These are phyloP conservation scores for Aspergillus eucalypticola DNA, from an alignment of 2,329 filamentous ascomycete genomes.

Conservation along the genomic window DNA sequence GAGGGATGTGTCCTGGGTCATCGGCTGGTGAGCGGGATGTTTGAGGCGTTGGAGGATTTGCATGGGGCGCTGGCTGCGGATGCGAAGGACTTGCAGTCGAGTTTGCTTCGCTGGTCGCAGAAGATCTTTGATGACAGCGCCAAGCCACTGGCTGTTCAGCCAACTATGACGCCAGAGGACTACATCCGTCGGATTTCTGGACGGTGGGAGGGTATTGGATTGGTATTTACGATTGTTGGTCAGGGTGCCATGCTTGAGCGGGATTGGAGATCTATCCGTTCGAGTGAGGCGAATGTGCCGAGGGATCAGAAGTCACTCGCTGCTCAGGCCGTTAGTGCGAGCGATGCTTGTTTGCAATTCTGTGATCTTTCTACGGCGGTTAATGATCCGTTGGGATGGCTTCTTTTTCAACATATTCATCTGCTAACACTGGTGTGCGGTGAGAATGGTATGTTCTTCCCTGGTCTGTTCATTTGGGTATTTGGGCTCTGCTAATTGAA, in stretches of 20 bases:
- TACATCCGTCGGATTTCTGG: conserved; percentile 18
- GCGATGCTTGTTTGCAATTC: conserved; percentile 33
- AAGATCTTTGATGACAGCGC: conserved; percentile 24
- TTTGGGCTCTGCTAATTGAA: background rate
- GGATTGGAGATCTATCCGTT: conserved; percentile 7
- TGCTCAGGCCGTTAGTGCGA: conserved; percentile 20
- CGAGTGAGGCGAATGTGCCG: conserved; percentile 8
- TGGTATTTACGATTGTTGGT: conserved; percentile 25
- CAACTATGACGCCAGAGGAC: conserved; percentile 22
- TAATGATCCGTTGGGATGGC: conserved; percentile 32
- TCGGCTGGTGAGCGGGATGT: conserved; percentile 20
- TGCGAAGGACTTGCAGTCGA: conserved; percentile 1
- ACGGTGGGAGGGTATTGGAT: conserved; percentile 27
- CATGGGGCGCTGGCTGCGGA: conserved; percentile 13
- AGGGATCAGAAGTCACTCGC: conserved; percentile 15
- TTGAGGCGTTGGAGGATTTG: conserved; percentile 21
- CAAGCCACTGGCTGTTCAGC: conserved; percentile 15
- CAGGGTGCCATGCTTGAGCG: conserved; percentile 14
- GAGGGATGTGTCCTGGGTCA: conserved; percentile 25
- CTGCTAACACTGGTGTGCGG: conserved; percentile 28
- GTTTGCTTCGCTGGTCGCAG: conserved; percentile 17
- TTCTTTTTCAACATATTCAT: conserved; percentile 24
- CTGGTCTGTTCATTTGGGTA: background rate
- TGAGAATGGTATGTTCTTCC: conserved; percentile 19
- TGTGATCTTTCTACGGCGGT: conserved; percentile 26